Percentiles rank a stretch among this genome's conserved stretches.
phyloP scores from a whole-genome alignment of 192 early-diverging fungal genomes.

The Podila minutissima region DNA sequence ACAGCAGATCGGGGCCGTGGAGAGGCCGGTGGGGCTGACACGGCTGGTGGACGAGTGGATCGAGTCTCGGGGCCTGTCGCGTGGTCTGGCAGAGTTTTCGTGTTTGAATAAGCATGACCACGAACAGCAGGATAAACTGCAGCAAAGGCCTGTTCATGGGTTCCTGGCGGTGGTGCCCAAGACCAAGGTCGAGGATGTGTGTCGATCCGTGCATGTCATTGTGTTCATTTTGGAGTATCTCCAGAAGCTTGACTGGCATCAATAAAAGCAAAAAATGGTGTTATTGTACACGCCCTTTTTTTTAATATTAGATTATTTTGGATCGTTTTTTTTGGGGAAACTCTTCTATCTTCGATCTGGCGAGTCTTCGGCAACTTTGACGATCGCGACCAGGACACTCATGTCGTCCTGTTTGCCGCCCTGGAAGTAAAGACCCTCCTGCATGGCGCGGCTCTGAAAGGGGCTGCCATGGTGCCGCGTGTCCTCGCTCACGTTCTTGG shows the following conservation, averaged over 20 bases:
- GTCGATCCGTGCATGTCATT: constrained; percentile 13
- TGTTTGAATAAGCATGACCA: background rate
- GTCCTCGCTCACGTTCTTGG: constrained; percentile 85
- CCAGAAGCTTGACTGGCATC: constrained; percentile 33
- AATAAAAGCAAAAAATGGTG: constrained; percentile 15
- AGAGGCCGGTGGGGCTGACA: constrained; percentile 9
- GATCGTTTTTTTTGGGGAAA: background rate
- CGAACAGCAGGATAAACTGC: background rate
- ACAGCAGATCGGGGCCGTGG: constrained; percentile 8
- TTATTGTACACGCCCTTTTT: constrained; percentile 3
- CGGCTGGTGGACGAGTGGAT: constrained; percentile 31
- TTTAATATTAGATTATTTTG: background rate
- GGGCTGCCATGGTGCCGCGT: constrained; percentile 78
- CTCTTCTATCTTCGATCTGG: constrained; percentile 32
- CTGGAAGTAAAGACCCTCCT: constrained; percentile 93
- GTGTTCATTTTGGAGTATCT: constrained; percentile 1
- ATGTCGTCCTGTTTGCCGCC: constrained; percentile 98
- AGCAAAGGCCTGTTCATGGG: background rate
- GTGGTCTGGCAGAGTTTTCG: background rate
- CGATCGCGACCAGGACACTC: constrained; percentile 87
- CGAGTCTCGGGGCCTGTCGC: background rate
- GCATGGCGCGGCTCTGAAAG: constrained; percentile 92
- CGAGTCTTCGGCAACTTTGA: constrained; percentile 64
- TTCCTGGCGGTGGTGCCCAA: background rate
- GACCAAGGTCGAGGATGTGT: constrained; percentile 1